phyloP scores from a whole-genome alignment of 2,329 filamentous ascomycete species.

The Claviceps digitariae region DNA sequence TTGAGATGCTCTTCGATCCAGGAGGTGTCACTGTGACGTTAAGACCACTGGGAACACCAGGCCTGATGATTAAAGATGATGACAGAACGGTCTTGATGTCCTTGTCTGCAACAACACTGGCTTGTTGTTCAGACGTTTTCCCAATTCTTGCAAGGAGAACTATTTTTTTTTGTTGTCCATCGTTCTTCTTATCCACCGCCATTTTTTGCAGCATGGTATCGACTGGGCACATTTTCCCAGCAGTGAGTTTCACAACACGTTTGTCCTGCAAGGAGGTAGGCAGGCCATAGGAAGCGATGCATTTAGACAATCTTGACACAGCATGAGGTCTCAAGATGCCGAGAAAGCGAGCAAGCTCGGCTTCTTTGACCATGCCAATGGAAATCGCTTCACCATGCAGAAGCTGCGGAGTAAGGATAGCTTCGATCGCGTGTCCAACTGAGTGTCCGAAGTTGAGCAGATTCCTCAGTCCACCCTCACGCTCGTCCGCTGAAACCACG shows the following conservation, averaged over 20 bases:
- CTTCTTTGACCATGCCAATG: conserved; percentile 97
- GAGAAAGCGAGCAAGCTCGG: conserved; percentile 79
- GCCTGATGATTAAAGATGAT: conserved; percentile 58
- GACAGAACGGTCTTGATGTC: conserved; percentile 76
- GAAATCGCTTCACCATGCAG: conserved; percentile 92
- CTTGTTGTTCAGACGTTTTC: conserved; percentile 71
- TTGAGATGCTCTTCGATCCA: conserved; percentile 95
- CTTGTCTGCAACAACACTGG: conserved; percentile 76
- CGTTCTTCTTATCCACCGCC: conserved; percentile 98
- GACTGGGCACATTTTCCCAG: conserved; percentile 76
- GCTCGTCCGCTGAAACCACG: conserved; percentile 88
- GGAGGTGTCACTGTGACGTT: conserved; percentile 72
- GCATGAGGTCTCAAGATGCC: conserved; percentile 76
- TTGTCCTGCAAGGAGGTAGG: conserved; percentile 78
- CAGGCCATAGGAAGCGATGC: conserved; percentile 83
- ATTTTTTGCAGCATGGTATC: conserved; percentile 81
- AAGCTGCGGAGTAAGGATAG: conserved; percentile 86
- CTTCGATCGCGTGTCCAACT: conserved; percentile 93
- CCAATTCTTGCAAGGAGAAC: conserved; percentile 86
- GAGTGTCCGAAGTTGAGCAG: conserved; percentile 96
- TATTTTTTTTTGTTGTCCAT: conserved; percentile 89
- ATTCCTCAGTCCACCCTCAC: conserved; percentile 86
- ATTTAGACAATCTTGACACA: conserved; percentile 81
- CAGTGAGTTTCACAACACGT: conserved; percentile 66
- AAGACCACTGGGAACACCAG: conserved; percentile 53